phyloP scores from a whole-genome alignment of 345 rosid species.

The Hypericum androsaemum region DNA sequence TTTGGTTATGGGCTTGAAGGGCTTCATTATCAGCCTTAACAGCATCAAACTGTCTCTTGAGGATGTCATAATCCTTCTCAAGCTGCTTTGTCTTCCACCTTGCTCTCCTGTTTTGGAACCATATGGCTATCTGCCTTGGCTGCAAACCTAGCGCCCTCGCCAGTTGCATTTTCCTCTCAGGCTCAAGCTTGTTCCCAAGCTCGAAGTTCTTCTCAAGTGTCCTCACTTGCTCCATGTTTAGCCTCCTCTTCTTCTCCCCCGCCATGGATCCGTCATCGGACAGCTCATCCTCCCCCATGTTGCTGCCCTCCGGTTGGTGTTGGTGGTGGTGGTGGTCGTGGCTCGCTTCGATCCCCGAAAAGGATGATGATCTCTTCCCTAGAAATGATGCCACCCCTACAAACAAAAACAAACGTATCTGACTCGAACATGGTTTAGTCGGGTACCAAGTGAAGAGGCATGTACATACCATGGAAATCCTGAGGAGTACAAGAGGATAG shows the following conservation, averaged over 20 bases:
- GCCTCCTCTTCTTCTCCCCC: conserved; percentile 93
- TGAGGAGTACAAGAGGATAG: conserved; percentile 11
- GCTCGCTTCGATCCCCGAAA: conserved; percentile 41
- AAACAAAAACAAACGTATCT: background rate
- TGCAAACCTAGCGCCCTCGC: conserved; percentile 91
- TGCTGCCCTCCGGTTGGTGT: no score
- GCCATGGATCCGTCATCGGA: conserved; percentile 92
- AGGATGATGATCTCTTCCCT: conserved; percentile 73
- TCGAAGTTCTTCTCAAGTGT: conserved; percentile 92
- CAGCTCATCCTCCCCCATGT: conserved; percentile 57
- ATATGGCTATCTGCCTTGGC: conserved; percentile 93
- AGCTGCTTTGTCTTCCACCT: conserved; percentile 96
- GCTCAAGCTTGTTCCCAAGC: conserved; percentile 94
- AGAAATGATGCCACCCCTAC: conserved; percentile 73
- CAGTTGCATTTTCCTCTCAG: conserved; percentile 93
- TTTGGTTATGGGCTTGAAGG: conserved; percentile 80
- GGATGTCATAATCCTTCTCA: conserved; percentile 86
- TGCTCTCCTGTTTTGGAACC: conserved; percentile 98
- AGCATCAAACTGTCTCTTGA: conserved; percentile 66
- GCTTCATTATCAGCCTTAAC: conserved; percentile 70
- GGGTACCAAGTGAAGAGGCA: background rate
- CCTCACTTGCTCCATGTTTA: conserved; percentile 86
- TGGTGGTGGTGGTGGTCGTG: conserved; percentile 15
- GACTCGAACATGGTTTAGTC: no score
- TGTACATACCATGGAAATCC: conserved; percentile 2